These are phyloP conservation scores for Entomortierella parvispora DNA, from an alignment of 192 early-diverging fungal genomes.

Conservation along the genomic window DNA sequence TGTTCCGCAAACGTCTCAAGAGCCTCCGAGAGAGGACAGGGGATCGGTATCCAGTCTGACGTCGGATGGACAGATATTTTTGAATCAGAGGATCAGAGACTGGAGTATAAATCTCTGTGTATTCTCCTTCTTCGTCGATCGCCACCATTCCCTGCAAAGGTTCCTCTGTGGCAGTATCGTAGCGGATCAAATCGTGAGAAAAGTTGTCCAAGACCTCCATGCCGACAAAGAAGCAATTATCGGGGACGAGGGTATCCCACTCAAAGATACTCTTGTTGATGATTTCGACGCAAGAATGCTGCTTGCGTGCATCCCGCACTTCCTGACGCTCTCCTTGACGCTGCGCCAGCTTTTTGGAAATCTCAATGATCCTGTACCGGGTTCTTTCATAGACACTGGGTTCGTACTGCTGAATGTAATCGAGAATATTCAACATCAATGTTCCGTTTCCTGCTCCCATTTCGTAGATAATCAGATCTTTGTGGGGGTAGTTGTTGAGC, in stretches of 20 bases:
- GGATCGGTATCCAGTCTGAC: constrained; percentile 67
- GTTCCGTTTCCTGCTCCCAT: constrained; percentile 98
- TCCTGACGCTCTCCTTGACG: constrained; percentile 67
- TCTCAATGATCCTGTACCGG: constrained; percentile 93
- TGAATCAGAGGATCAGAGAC: constrained; percentile 80
- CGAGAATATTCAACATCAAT: constrained; percentile 92
- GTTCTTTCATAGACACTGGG: constrained; percentile 83
- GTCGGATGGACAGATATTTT: constrained; percentile 73
- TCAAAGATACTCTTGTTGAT: constrained; percentile 95
- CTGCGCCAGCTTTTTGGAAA: constrained; percentile 83
- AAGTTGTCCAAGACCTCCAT: constrained; percentile 99
- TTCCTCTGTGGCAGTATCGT: constrained; percentile 75
- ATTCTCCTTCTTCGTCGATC: constrained; percentile 84
- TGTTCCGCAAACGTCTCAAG: constrained; percentile 63
- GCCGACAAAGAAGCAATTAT: constrained; percentile 91
- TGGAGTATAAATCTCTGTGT: constrained; percentile 85
- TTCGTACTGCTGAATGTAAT: constrained; percentile 81
- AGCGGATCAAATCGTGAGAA: constrained; percentile 94
- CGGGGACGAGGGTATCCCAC: constrained; percentile 76
- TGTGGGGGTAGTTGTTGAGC: constrained; percentile 62
- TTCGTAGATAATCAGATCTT: constrained; percentile 90
- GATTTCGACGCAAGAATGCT: constrained; percentile 74
- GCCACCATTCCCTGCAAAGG: constrained; percentile 87
- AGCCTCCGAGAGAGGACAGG: constrained; percentile 64
- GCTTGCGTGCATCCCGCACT: constrained; percentile 41